Conservation (phyloP, 1,284 basidiomycete genomes). For the Hypsizygus ulmarius region DNA sequence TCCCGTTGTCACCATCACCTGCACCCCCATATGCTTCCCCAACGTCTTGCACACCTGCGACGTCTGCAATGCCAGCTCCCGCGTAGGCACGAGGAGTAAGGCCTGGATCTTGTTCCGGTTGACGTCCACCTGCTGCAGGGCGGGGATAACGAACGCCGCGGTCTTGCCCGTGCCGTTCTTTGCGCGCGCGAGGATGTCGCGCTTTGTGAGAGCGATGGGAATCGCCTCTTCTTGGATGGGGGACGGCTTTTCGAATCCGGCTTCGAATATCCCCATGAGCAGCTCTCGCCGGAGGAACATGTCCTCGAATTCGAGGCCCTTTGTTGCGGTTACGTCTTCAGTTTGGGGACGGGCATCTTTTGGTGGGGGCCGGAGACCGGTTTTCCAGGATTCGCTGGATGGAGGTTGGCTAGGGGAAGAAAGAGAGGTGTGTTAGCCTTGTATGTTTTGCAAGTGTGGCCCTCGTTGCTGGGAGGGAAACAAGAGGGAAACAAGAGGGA, state of each 20-base stretch:
- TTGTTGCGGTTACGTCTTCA: conserved; percentile 90
- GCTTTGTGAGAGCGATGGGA: conserved; percentile 81
- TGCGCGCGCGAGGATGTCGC: conserved; percentile 90
- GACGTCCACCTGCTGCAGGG: conserved; percentile 91
- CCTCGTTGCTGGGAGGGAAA: not conserved
- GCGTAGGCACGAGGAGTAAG: conserved; percentile 90
- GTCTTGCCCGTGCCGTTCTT: conserved; percentile 96
- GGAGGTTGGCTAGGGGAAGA: conserved; percentile 7
- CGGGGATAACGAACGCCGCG: conserved; percentile 97
- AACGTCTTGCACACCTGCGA: conserved; percentile 97
- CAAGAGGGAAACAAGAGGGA: not conserved
- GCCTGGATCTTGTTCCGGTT: conserved; percentile 91
- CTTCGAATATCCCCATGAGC: conserved; percentile 94
- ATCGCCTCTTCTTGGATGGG: conserved; percentile 99
- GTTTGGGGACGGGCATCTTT: conserved; percentile 93
- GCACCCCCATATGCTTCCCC: conserved; percentile 92
- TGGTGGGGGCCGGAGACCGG: conserved; percentile 78
- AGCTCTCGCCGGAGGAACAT: conserved; percentile 78
- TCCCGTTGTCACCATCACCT: conserved; percentile 99
- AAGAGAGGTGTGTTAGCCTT: not conserved
- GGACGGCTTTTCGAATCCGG: conserved; percentile 94
- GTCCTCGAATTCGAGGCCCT: conserved; percentile 91
- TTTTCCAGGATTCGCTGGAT: conserved; percentile 58
- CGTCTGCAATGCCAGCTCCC: conserved; percentile 94
- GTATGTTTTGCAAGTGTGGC: not conserved